Conservation (phyloP, 495 filamentous ascomycete species). For the Sabuloglossum arenarium region DNA sequence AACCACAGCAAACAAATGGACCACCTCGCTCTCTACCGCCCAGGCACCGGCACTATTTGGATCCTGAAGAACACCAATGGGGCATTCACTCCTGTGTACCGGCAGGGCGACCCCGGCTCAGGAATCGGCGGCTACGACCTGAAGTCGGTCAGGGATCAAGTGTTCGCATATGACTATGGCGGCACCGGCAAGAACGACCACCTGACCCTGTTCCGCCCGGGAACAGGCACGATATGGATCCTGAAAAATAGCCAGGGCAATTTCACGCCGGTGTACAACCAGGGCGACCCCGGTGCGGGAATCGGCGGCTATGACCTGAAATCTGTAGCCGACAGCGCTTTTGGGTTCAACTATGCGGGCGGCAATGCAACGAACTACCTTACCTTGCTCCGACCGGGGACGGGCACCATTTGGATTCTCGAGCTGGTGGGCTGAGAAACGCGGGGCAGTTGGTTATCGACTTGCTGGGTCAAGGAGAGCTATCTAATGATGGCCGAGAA, state of each 20-base stretch:
- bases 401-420: not conserved
- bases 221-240: not conserved
- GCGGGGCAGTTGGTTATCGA: no score
- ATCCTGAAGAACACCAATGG: slow-evolving; percentile 1
- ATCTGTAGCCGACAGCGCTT: not conserved
- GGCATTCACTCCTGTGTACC: slow-evolving; percentile 1
- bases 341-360: not conserved
- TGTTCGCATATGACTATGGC: not conserved
- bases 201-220: not conserved
- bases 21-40: not conserved
- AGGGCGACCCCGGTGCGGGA: not conserved
- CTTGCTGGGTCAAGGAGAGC: no score
- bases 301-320: not conserved
- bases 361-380: not conserved
- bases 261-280: not conserved
- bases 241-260: not conserved
- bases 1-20: not conserved
- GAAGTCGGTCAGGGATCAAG: not conserved
- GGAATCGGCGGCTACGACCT: not conserved
- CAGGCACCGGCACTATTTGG: slow-evolving; percentile 1
- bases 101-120: not conserved
- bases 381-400: not conserved
- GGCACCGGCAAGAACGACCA: not conserved
- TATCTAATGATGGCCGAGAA: no score
- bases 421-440: no score